Percentiles rank a stretch among this genome's conserved stretches.
Conservation (phyloP, 305 asterid genomes). For the Rubia balearica region DNA sequence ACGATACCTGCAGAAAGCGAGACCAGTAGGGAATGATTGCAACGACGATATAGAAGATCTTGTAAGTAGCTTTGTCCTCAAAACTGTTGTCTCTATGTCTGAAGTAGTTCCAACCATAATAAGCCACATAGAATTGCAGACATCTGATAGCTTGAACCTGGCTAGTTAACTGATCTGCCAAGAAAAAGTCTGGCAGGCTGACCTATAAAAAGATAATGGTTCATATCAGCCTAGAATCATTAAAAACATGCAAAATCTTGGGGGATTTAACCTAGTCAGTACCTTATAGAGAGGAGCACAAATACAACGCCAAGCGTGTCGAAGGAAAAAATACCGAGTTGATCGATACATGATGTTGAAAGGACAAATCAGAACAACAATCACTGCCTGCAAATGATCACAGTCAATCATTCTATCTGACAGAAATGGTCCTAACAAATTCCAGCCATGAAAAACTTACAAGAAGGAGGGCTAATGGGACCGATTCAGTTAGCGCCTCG, state of each 20-base stretch:
- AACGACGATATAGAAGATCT: slow-evolving; percentile 33
- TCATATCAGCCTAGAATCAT: neutral
- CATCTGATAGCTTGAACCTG: slow-evolving; percentile 81
- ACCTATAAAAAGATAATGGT: slow-evolving; percentile 30
- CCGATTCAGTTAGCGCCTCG: slow-evolving; percentile 44
- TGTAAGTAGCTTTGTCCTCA: slow-evolving; percentile 18
- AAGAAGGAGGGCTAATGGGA: slow-evolving; percentile 51
- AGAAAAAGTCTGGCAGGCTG: slow-evolving; percentile 51
- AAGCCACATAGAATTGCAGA: slow-evolving; percentile 59
- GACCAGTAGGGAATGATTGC: slow-evolving; percentile 72
- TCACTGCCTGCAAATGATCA: slow-evolving; percentile 40
- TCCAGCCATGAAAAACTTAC: slow-evolving; percentile 33
- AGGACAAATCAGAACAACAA: slow-evolving; percentile 53
- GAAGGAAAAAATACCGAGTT: slow-evolving; percentile 59
- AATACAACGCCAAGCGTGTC: slow-evolving; percentile 56
- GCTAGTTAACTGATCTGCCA: slow-evolving; percentile 75
- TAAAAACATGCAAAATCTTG: neutral
- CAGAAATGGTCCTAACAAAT: neutral
- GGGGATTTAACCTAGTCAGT: neutral
- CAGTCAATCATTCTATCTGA: neutral
- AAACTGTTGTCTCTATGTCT: slow-evolving; percentile 39
- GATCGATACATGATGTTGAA: slow-evolving; percentile 69
- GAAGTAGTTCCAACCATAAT: slow-evolving; percentile 72
- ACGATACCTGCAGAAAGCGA: slow-evolving; percentile 63
- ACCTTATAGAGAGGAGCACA: slow-evolving; percentile 90